Percentiles rank a stretch among this genome's conserved stretches.
Conservation (phyloP, 495 filamentous ascomycete genomes). For the Clohesyomyces aquaticus region DNA sequence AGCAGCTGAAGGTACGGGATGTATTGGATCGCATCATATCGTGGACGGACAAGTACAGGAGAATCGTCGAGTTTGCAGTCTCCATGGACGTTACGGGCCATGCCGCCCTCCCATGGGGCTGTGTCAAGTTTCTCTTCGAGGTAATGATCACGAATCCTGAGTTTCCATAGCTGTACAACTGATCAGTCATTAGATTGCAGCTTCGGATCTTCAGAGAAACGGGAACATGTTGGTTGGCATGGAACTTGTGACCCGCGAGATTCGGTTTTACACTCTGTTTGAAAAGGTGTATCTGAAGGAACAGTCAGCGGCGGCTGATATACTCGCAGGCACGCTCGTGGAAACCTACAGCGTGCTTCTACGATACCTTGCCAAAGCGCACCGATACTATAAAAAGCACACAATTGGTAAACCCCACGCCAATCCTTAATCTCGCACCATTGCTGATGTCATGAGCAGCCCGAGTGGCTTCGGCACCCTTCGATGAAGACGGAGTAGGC, state of each 20-base stretch:
- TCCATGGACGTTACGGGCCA: constrained; percentile 1
- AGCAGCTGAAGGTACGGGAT: not conserved
- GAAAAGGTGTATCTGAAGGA: not conserved
- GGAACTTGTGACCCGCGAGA: constrained; percentile 6
- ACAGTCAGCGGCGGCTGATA: not conserved
- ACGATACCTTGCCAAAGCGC: not conserved
- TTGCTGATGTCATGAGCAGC: not conserved
- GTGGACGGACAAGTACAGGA: constrained; percentile 2
- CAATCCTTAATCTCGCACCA: not conserved
- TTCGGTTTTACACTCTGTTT: constrained; percentile 4
- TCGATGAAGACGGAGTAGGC: constrained; percentile 2
- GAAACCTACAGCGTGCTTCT: not conserved
- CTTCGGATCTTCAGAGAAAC: not conserved
- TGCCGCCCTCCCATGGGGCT: not conserved
- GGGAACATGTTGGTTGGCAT: constrained; percentile 4
- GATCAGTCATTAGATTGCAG: not conserved
- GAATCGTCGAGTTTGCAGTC: constrained; percentile 3
- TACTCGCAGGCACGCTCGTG: not conserved
- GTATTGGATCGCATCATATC: constrained; percentile 7
- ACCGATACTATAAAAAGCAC: constrained; percentile 1
- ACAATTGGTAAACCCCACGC: constrained; percentile 1
- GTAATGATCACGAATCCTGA: not conserved
- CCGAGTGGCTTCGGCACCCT: not conserved
- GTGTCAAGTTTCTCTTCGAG: constrained; percentile 4
- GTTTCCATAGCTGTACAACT: not conserved